Base-by-base conservation (phyloP, 768 basidiomycete genomes). In the Pisolithus tinctorius region DNA sequence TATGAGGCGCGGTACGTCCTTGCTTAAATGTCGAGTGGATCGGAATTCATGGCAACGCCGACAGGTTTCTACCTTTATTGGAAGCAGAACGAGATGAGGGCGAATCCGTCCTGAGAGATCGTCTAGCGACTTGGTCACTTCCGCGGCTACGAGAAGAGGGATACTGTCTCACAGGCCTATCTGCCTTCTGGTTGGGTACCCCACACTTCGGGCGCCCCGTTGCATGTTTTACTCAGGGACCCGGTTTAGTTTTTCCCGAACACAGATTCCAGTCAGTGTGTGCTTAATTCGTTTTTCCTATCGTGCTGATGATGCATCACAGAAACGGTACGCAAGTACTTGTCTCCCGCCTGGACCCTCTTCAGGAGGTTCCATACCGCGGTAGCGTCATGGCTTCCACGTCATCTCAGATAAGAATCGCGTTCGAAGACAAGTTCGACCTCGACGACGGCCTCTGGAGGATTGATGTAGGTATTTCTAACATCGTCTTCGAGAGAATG, bases 321-420 rank as follows among this genome's bases (percentile, higher is more conserved):
- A 92, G 89, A 54, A 81, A 79, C 46, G 89, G 90, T 4, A 80
- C 79, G 0, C 80, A 83, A 53, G 76, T 92, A 1, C 67, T 90
- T 4, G 64, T 90, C 17, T 86, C 79, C 4, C 78, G 75, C 9
- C 48, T 75, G 7, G 80, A 88, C 59, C 90, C 88, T 0, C 65
- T 85, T 5, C 64, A 69, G 51, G 81, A 87, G 45, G 57, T 65
- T 1, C 75, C 81, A 11, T 57, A 74, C 6, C 72, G 74, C 16
- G 89, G 86, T 0, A 76, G 76, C 10, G 74, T 87, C 20, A 63
- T 86, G 20, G 69, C 75, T 4, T 61, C 65, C 42, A 74, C 74
- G 1, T 61, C 74, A 1, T 78, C 80, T 10, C 75, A 81, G 44
- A 64, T 91, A 40, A 74, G 75, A 13, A 64, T 90, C 17, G 71